Conservation (phyloP, 768 basidiomycete genomes). For the Termitomyces sp. region DNA sequence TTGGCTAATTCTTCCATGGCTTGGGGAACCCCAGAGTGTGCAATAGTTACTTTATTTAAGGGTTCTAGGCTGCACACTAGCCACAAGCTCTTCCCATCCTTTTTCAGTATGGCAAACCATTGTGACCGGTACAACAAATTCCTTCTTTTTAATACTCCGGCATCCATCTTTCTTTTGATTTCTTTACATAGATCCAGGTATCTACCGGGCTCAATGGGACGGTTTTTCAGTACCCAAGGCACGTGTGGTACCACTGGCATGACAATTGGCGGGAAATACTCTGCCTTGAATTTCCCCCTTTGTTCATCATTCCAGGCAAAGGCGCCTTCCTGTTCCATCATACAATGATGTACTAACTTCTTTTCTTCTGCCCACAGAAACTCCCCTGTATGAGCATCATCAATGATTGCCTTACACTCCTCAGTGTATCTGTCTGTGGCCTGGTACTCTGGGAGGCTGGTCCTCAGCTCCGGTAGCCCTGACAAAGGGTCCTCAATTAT, state of each 20-base stretch:
- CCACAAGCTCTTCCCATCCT: constrained; percentile 20
- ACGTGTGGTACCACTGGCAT: background rate
- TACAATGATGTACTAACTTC: no score
- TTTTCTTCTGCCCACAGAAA: background rate
- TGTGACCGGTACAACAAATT: constrained; percentile 29
- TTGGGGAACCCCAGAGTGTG: constrained; percentile 30
- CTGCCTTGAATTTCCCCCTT: background rate
- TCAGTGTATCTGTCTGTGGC: background rate
- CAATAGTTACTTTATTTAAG: constrained; percentile 34
- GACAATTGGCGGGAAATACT: background rate
- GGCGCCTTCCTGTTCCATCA: no score
- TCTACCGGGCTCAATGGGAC: no score
- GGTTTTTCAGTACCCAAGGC: background rate
- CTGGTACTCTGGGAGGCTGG: background rate
- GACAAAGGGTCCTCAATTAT: background rate
- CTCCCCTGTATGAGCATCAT: no score
- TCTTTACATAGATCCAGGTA: no score
- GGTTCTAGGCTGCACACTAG: constrained; percentile 36
- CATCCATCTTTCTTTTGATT: constrained; percentile 19
- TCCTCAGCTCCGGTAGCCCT: background rate
- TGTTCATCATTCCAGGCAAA: background rate
- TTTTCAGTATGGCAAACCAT: constrained; percentile 21
- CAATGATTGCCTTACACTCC: background rate
- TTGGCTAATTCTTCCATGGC: constrained; percentile 30
- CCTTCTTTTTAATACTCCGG: constrained; percentile 31